Percentiles rank a stretch among this genome's conserved stretches.
Conservation (phyloP, 2,329 filamentous ascomycete species). For the Penicillium sp. region DNA sequence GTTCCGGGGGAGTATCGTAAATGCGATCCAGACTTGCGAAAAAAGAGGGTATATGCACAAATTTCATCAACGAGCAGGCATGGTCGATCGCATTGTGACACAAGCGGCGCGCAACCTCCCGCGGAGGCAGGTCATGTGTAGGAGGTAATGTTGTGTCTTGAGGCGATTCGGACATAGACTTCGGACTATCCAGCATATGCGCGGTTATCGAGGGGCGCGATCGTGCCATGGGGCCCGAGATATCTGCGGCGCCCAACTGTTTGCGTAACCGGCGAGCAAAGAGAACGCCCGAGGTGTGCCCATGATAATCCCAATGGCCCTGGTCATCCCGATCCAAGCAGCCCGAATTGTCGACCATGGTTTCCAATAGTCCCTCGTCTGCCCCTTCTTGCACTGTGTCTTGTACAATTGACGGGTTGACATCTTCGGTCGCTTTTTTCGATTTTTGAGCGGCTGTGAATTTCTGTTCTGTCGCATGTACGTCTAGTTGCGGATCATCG, state of each 20-base stretch:
- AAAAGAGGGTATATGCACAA: conserved; percentile 80
- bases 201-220: conserved; percentile 47
- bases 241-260: conserved; percentile 69
- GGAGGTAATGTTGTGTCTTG: conserved; percentile 55
- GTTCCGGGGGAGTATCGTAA: conserved; percentile 67
- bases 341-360: conserved; percentile 92
- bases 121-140: conserved; percentile 68
- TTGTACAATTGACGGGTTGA: conserved; percentile 24
- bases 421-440: conserved; percentile 19
- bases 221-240: conserved; percentile 55
- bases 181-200: conserved; percentile 68
- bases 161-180: conserved; percentile 64
- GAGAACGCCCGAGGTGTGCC: conserved; percentile 85
- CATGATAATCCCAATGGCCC: conserved; percentile 93
- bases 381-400: conserved; percentile 43
- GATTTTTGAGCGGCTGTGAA: conserved; percentile 48
- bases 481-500: conserved; percentile 79
- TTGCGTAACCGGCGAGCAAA: conserved; percentile 86
- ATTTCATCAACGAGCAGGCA: conserved; percentile 63
- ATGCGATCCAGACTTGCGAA: conserved; percentile 73
- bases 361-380: conserved; percentile 75
- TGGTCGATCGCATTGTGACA: conserved; percentile 63
- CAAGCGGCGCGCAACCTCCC: conserved; percentile 56
- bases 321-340: conserved; percentile 88
- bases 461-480: conserved; percentile 68